Evolutionary conservation across 1,139 yeast genomes (phyloP), one percentile per base, ranked within the genome.

Genomic region (Suhomyces chickasaworum): DNA sequence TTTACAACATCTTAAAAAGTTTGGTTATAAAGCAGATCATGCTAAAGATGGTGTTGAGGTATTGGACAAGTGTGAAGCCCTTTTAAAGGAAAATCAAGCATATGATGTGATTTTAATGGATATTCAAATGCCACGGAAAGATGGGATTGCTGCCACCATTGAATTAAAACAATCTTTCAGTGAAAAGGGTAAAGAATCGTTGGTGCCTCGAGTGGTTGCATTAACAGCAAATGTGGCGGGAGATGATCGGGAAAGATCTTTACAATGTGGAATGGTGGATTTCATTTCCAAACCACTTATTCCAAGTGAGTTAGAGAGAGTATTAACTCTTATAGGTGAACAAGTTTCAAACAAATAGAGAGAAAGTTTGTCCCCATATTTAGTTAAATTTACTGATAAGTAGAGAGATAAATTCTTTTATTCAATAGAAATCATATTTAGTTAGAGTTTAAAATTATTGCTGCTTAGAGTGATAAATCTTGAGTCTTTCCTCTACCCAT

Each of bases 201-300:
- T 65, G 51, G 56, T 73, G 25, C 77, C 81, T 22, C 69, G 72
- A 8, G 67, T 77, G 3, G 73, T 80, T 17, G 83, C 84, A 10
- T 61, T 79, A 52, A 79, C 84, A 0, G 84, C 84, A 4, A 79
- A 78, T 53, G 84, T 80, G 12, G 83, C 81, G 3, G 78, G 80
- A 2, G 83, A 80, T 48, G 84, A 80, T 53, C 63, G 80, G 38
- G 69, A 73, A 47, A 64, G 68, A 47, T 78, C 81, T 45, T 55
- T 78, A 13, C 63, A 70, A 16, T 71, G 77, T 46, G 84, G 84
- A 2, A 80, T 80, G 84, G 66, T 71, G n/a, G 81, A 77, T 50
- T 80, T 78, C 52, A 65, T 80, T 7, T 72, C 81, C 29, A 80
- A 80, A 55, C 86, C 86, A 1, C 75, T 80, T 29, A 56, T 80